phyloP scores from a whole-genome alignment of 2,329 filamentous ascomycete genomes.

The Venturia carpophila region DNA sequence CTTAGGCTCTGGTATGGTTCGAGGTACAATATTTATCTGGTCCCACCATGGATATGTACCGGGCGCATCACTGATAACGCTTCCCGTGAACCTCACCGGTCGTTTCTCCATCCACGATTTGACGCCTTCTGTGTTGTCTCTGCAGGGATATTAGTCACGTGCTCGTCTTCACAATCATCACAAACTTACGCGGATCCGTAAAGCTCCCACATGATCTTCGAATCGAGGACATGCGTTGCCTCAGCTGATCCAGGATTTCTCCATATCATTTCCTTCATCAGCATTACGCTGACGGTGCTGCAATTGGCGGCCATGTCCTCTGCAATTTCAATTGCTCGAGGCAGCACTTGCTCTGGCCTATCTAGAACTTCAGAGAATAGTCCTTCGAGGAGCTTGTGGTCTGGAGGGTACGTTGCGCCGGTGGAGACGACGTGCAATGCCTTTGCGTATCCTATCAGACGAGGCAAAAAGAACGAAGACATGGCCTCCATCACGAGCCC shows the following conservation, averaged over 20 bases:
- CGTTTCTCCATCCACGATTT: slow-evolving; percentile 63
- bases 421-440: slow-evolving; percentile 61
- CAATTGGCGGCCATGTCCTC: slow-evolving; percentile 60
- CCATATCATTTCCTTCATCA: slow-evolving; percentile 68
- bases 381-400: slow-evolving; percentile 45
- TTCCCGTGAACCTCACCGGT: slow-evolving; percentile 52
- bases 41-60: slow-evolving; percentile 44
- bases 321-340: slow-evolving; percentile 58
- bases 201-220: slow-evolving; percentile 52
- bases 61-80: slow-evolving; percentile 53
- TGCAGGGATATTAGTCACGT: background rate
- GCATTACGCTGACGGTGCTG: slow-evolving; percentile 52
- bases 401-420: slow-evolving; percentile 49
- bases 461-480: slow-evolving; percentile 63
- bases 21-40: background rate
- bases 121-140: slow-evolving; percentile 60
- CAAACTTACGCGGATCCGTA: slow-evolving; percentile 38
- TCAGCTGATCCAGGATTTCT: slow-evolving; percentile 54
- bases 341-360: slow-evolving; percentile 51
- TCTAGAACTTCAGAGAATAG: slow-evolving; percentile 61
- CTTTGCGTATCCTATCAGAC: slow-evolving; percentile 56
- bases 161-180: background rate
- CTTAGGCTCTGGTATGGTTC: background rate
- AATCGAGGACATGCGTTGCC: slow-evolving; percentile 63
- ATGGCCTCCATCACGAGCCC: slow-evolving; percentile 67